Percentiles rank a stretch among this genome's conserved stretches.
Evolutionary conservation across 116 monocot species (phyloP).

Genomic region (Dioscorea cayenensis): DNA sequence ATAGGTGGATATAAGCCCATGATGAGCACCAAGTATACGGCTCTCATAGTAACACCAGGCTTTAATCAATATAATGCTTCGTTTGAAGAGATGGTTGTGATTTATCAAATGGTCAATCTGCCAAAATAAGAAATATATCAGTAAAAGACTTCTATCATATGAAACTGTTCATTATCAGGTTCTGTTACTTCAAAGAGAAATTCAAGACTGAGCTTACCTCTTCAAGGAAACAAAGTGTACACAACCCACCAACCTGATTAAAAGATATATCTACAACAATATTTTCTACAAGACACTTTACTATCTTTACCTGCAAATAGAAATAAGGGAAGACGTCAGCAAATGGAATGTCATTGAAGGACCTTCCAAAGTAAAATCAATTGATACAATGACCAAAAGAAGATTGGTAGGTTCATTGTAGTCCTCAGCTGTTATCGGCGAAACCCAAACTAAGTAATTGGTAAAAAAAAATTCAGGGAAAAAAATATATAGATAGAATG

Average conservation of each 20-base stretch:
- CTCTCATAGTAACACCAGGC: conserved; percentile 99
- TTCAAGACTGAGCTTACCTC: conserved; percentile 39
- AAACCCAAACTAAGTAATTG: neutral
- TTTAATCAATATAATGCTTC: conserved; percentile 92
- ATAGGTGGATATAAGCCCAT: conserved; percentile 97
- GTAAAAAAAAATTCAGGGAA: neutral
- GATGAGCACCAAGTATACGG: conserved; percentile 96
- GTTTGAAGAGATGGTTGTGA: conserved; percentile 82
- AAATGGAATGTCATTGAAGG: neutral
- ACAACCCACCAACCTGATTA: conserved; percentile 89
- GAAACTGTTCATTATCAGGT: neutral
- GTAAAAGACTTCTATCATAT: neutral
- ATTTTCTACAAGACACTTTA: conserved; percentile 93
- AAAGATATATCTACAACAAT: conserved; percentile 97
- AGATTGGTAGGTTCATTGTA: neutral
- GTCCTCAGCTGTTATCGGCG: neutral
- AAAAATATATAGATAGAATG: neutral
- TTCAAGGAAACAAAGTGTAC: conserved; percentile 92
- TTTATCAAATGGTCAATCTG: conserved; percentile 74
- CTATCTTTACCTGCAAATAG: conserved; percentile 73
- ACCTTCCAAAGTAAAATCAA: neutral
- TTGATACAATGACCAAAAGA: too few species aligned
- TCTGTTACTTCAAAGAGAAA: neutral
- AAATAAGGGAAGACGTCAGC: conserved; percentile 3
- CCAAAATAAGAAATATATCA: conserved; percentile 6